Conservation (phyloP, 2,329 filamentous ascomycete genomes). For the Paraphaeosphaeria sporulosa region DNA sequence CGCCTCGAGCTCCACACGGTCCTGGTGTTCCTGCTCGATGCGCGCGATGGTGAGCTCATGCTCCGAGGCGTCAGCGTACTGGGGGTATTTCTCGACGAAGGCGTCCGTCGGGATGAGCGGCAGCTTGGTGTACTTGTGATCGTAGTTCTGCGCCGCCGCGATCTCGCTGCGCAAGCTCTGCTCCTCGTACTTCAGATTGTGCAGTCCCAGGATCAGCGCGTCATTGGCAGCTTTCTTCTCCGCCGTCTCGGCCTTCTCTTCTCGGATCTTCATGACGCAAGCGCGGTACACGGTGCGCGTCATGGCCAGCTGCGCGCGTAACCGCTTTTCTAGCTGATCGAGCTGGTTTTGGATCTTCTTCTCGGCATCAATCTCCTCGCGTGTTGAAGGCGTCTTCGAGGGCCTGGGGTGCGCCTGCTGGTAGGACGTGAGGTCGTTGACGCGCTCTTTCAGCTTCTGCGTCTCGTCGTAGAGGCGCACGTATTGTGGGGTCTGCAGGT, state of each 20-base stretch:
- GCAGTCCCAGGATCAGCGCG: slow-evolving; percentile 85
- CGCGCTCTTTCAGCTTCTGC: slow-evolving; percentile 39
- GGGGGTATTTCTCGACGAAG: slow-evolving; percentile 78
- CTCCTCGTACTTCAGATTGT: slow-evolving; percentile 97
- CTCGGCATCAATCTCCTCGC: slow-evolving; percentile 34
- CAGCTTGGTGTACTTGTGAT: slow-evolving; percentile 87
- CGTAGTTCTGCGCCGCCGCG: slow-evolving; percentile 85
- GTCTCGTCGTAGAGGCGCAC: slow-evolving; percentile 39
- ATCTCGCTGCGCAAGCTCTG: slow-evolving; percentile 91
- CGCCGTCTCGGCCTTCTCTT: slow-evolving; percentile 85
- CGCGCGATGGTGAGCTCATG: slow-evolving; percentile 86
- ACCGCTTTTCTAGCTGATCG: slow-evolving; percentile 68
- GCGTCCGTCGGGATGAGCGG: slow-evolving; percentile 85
- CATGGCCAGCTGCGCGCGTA: slow-evolving; percentile 70
- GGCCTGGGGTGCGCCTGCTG: slow-evolving; percentile 36
- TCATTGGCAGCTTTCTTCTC: slow-evolving; percentile 92
- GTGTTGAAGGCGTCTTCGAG: slow-evolving; percentile 23
- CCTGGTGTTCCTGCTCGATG: slow-evolving; percentile 87
- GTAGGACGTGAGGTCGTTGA: slow-evolving; percentile 44
- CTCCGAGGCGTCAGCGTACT: slow-evolving; percentile 75
- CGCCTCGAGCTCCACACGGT: slow-evolving; percentile 85
- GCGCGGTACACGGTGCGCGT: slow-evolving; percentile 79
- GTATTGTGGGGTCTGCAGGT: slow-evolving; percentile 43
- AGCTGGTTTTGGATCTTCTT: slow-evolving; percentile 35
- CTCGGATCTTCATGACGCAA: slow-evolving; percentile 79